phyloP scores from a whole-genome alignment of 2,329 filamentous ascomycete genomes.

The Clarireedia monteithiana region DNA sequence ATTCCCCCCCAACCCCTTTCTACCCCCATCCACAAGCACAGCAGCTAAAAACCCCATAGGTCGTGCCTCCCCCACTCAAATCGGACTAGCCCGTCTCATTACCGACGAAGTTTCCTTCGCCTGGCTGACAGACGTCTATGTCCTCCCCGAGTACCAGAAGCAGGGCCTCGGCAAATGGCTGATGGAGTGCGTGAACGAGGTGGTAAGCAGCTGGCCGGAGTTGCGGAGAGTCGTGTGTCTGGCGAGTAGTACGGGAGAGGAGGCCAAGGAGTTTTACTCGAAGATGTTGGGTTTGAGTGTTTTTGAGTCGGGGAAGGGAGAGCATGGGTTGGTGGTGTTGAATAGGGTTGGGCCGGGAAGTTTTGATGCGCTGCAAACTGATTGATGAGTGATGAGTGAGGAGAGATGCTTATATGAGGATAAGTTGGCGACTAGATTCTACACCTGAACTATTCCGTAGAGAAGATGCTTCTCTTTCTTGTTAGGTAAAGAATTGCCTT shows the following conservation, averaged over 20 bases:
- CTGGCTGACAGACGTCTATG: conserved; percentile 63
- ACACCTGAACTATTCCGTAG: too few species aligned
- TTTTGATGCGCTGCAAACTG: not conserved
- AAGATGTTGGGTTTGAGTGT: conserved; percentile 19
- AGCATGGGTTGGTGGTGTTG: not conserved
- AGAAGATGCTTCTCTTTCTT: too few species aligned
- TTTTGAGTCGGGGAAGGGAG: conserved; percentile 7
- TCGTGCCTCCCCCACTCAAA: conserved; percentile 29
- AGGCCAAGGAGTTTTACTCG: conserved; percentile 19
- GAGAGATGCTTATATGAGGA: too few species aligned
- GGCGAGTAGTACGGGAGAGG: conserved; percentile 32
- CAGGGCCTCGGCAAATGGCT: conserved; percentile 59
- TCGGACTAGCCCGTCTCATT: conserved; percentile 56
- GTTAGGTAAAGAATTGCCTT: too few species aligned
- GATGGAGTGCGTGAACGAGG: conserved; percentile 51
- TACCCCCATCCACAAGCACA: too few species aligned
- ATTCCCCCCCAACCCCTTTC: too few species aligned
- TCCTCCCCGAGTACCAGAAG: conserved; percentile 51
- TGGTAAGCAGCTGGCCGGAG: conserved; percentile 46
- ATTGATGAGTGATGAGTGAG: not conserved
- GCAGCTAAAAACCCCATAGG: conserved; percentile 7
- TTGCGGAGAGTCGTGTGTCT: conserved; percentile 46
- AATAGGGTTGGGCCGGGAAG: not conserved
- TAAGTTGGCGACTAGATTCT: too few species aligned
- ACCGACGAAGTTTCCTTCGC: conserved; percentile 64